These are phyloP conservation scores for Phytopythium delawarense DNA, from an alignment of 352 stramenopile genomes.

Conservation along the genomic window DNA sequence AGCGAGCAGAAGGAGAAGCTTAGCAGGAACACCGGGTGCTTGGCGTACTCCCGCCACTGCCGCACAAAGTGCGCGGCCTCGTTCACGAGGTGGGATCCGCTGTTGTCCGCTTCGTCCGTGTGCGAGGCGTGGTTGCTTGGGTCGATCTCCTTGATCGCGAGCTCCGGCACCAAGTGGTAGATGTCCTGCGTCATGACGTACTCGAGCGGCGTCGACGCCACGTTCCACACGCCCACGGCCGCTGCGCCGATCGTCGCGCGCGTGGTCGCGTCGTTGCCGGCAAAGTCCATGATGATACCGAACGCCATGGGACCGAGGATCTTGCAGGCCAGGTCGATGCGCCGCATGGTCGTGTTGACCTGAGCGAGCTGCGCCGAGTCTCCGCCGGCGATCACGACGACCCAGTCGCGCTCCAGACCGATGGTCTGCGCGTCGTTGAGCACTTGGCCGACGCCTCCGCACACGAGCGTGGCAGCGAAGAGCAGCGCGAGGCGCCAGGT, in stretches of 20 bases:
- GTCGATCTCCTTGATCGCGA: constrained; percentile 29
- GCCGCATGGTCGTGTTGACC: constrained; percentile 73
- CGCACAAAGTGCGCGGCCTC: constrained; percentile 20
- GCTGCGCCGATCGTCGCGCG: constrained; percentile 60
- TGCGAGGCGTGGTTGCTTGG: background rate
- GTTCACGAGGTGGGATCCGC: constrained; percentile 9
- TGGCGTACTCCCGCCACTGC: constrained; percentile 38
- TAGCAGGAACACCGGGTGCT: constrained; percentile 47
- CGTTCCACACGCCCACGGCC: constrained; percentile 75
- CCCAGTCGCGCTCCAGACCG: constrained; percentile 83
- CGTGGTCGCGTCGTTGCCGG: constrained; percentile 49
- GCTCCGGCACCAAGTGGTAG: constrained; percentile 49
- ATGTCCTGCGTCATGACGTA: constrained; percentile 70
- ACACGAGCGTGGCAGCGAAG: constrained; percentile 52
- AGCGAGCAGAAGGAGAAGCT: constrained; percentile 49
- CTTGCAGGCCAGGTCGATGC: constrained; percentile 79
- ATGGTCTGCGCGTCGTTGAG: constrained; percentile 77
- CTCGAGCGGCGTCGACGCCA: constrained; percentile 70
- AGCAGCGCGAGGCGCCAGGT: constrained; percentile 39
- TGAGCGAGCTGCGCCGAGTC: constrained; percentile 38
- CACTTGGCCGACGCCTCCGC: constrained; percentile 71
- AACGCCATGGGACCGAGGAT: constrained; percentile 67
- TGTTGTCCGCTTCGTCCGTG: background rate
- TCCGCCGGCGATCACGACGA: constrained; percentile 60
- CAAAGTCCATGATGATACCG: constrained; percentile 80